A percentile compares a stretch with the other conserved stretches of the same genome.
These are phyloP conservation scores for Camelina hispida DNA, from an alignment of 345 rosid genomes.

Conservation along the genomic window DNA sequence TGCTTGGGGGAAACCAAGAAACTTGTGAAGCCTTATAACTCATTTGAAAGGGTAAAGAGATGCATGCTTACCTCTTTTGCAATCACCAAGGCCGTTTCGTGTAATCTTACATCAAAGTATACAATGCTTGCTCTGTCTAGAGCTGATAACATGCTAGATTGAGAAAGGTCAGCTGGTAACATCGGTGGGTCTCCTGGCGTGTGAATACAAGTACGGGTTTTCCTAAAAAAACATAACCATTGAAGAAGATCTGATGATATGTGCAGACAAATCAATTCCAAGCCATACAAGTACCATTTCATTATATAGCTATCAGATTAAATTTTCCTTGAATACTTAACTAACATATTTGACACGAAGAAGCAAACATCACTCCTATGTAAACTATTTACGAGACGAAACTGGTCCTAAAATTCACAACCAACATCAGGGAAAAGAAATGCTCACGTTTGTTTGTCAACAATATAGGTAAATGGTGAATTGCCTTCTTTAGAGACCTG, in stretches of 20 bases:
- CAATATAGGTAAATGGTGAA: conserved; percentile 83
- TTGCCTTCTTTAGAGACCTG: conserved; percentile 83
- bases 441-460: conserved; percentile 79
- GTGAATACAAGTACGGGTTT: conserved; percentile 93
- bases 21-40: neutral
- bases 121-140: conserved; percentile 62
- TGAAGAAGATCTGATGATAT: conserved; percentile 9
- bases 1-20: conserved; percentile 1
- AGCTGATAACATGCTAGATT: conserved; percentile 56
- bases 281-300: neutral
- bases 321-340: neutral
- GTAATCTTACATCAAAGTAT: conserved; percentile 75
- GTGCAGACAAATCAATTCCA: neutral
- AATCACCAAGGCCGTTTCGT: conserved; percentile 63
- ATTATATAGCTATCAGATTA: neutral
- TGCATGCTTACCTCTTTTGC: conserved; percentile 70
- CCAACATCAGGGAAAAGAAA: conserved; percentile 13
- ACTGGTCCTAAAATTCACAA: no score
- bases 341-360: neutral
- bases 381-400: no score
- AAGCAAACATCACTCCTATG: no score
- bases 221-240: conserved; percentile 50
- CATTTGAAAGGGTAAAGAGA: neutral
- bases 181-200: conserved; percentile 81
- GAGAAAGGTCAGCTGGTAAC: conserved; percentile 64